phyloP scores from a whole-genome alignment of 768 basidiomycete species.

The Lactarius deliciosus region DNA sequence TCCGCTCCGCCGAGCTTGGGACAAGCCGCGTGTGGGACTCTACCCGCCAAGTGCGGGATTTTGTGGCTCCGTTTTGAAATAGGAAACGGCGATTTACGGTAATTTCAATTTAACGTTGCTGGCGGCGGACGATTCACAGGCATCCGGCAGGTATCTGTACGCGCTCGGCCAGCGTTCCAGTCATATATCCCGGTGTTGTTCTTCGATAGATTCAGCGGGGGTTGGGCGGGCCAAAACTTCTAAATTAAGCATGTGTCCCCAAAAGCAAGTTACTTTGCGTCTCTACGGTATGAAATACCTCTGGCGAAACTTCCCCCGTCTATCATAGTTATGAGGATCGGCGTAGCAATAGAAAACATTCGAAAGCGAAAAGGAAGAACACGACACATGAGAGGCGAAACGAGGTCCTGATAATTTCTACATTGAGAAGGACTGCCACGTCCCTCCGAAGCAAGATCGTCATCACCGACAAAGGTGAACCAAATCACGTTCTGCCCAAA shows the following conservation, averaged over 20 bases:
- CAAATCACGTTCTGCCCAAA: conserved; percentile 25
- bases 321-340: conserved; percentile 24
- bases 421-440: conserved; percentile 5
- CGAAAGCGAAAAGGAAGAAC: conserved; percentile 1
- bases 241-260: conserved; percentile 25
- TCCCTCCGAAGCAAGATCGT: not conserved
- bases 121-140: conserved; percentile 11
- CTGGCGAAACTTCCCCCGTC: conserved; percentile 22
- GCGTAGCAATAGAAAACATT: conserved; percentile 19
- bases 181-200: not conserved
- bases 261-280: conserved; percentile 22
- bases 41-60: not conserved
- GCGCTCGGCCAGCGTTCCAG: conserved; percentile 12
- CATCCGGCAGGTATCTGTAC: conserved; percentile 3
- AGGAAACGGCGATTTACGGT: conserved; percentile 3
- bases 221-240: conserved; percentile 22
- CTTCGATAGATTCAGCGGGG: not conserved
- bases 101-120: conserved; percentile 11
- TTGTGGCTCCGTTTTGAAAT: conserved; percentile 6
- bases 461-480: conserved; percentile 1
- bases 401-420: conserved; percentile 3
- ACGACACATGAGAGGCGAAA: conserved; percentile 17
- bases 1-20: not conserved
- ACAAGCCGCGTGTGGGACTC: not conserved
- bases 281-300: conserved; percentile 20